Evolutionary conservation across 495 filamentous ascomycete genomes (phyloP), one percentile per base, ranked within the genome.

Genomic region (Chaetomidium leptoderma): DNA sequence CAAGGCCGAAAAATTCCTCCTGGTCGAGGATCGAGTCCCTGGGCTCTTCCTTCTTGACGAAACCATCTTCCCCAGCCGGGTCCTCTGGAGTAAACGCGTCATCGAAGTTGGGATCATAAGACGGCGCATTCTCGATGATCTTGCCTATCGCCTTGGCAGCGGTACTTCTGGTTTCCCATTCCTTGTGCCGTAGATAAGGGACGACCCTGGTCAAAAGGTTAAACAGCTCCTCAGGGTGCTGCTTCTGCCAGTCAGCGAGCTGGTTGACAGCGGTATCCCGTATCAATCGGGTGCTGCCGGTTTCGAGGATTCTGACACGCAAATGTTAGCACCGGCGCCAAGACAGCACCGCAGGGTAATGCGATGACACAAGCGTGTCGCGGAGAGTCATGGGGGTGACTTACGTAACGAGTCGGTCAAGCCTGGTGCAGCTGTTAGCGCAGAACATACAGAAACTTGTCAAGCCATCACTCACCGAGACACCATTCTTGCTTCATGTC

Each of bases 191-290:
- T 16, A 97, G 81, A 71, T 95, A 97, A 2, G 95, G 91, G 17
- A 97, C 83, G 40, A 98, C 92, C 45, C 92, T 82, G n/a, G 90
- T 90, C n/a, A 98, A 80, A 8, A 98, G 80, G 63, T 97, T 97
- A 72, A 97, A 97, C 4, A 97, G 78, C 67, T 98, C 93, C 70
- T 97, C 92, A 0, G 95, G 93, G 66, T 97, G 95, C 61, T 92
- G 86, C 68, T 95, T 97, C 72, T 97, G 95, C 59, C 96, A 91
- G 77, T 97, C 93, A 35, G 89, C 92, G 36, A 98, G 82, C 75
- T 98, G 93, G 67, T 93, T 88, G 35, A 95, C 95, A 55, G 93
- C 93, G 57, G 93, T 97, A 60, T 96, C 93, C 54, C 95, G 87
- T 57, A 98, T 97, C 53, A 97, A 76, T 65, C 86, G 85, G 56